Base-by-base conservation (phyloP, 2,329 filamentous ascomycete species). In the Stylonectria norvegica region DNA sequence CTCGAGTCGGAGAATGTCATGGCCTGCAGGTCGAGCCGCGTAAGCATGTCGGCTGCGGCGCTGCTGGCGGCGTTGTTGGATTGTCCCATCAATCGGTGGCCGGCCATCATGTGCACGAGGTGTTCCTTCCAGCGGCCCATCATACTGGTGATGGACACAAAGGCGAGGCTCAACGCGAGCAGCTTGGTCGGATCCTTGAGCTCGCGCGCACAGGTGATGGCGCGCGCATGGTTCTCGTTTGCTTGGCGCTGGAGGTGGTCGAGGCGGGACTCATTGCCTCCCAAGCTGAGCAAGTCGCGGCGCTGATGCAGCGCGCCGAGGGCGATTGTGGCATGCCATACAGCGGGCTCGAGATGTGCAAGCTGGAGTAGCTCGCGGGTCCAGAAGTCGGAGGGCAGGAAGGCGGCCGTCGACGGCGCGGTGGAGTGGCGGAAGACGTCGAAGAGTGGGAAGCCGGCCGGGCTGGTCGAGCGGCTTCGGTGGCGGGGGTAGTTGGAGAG, bases 341-440 rank as follows among this genome's bases (percentile, higher is more conserved):
- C 55, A 4, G 64, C 61, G 7, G 61, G 59, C 37, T 66, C 62
- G 32, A 38, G 43, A 38, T 65, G 61, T 0, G 64, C 61, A 2
- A 62, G 45, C 50, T 65, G 62, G 1, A 66, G 47, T 4, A 65
- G 23, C 7, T 57, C 51, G 6, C 45, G 42, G 7, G 48, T 54
- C 64, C 63, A 66, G 34, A 66, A 66, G 5, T 47, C 39, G 2
- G 60, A 60, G 2, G 57, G 57, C 23, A 60, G 53, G 17, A 61
- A 55, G 0, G 49, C 38, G 2, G 46, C 50, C 8, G 60, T 60
- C 4, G 53, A 54, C 1, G 57, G 50, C 1, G 50, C 59, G 0
- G 64, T 64, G 11, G 57, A 41, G 18, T 52, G 51, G 2, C 64
- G 58, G 49, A 66, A 67, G 36, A 65, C 56, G 41, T 66, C 64